Evolutionary conservation across 2,329 filamentous ascomycete genomes (phyloP), one percentile per base, ranked within the genome.

Genomic region (Aspergillus awamori): DNA sequence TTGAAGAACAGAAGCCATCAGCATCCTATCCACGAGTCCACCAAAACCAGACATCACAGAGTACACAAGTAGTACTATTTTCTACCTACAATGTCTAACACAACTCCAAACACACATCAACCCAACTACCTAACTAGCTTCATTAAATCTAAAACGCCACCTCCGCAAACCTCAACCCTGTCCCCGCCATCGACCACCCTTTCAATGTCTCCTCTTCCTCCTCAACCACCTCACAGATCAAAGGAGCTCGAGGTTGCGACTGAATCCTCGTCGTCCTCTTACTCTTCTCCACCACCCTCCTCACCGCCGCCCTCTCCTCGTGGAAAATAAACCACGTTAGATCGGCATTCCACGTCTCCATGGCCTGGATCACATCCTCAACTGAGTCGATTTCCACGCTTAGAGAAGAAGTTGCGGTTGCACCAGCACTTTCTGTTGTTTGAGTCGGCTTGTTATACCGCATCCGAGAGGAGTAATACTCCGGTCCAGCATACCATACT

Each of bases 271-370:
- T 36, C 11, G 33, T 28, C 6, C 57, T 53, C 51, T 64, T 67
- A 84, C 84, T 4, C 65, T 67, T 45, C 77, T 53, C 22, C 13
- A 55, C 48, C 15, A 59, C 30, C 7, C 53, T 61, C 8, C 60
- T 45, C 43, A 65, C 49, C 45, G 53, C 55, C 1, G 17, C 54
- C 15, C 52, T 61, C 17, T 72, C 65, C 24, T 66, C 65, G 56
- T 66, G 65, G 53, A 79, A 79, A 5, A 79, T 65, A 57, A 79
- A 76, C 77, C 77, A 80, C 0, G 77, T 74, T 30, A 79, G 56
- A 65, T 79, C 77, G 8, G 69, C 63, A 61, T 79, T 79, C 76
- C 76, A 79, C 8, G 68, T 70, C 62, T 77, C 72, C 77, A 80
- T 79, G 1, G 77, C 74, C 8, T 65, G 66, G 49, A 79, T 73